Evolutionary conservation across 2,329 filamentous ascomycete genomes (phyloP).

Genomic region (Canariomyces notabilis): DNA sequence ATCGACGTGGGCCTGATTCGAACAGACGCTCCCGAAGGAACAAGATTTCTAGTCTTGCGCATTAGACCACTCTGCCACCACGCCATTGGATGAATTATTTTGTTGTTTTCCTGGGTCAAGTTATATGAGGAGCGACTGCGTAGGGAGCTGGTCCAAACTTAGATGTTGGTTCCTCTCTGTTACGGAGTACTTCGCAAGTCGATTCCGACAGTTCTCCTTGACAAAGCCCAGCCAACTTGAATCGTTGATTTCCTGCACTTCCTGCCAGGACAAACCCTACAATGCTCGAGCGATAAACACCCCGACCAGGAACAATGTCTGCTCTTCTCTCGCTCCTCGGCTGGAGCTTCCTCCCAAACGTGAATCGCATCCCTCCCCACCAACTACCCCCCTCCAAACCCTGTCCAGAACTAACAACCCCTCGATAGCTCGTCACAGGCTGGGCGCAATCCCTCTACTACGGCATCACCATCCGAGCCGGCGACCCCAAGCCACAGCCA

Average conservation of each 20-base stretch:
- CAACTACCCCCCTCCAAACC: neutral
- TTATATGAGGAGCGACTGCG: too few species aligned
- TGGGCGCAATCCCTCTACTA: conserved; percentile 81
- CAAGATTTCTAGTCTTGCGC: conserved; percentile 27
- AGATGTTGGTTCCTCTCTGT: too few species aligned
- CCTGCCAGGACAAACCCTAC: neutral
- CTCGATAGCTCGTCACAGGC: conserved; percentile 64
- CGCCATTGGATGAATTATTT: conserved; percentile 10
- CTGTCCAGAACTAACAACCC: neutral
- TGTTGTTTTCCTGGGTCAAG: too few species aligned
- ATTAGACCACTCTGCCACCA: conserved; percentile 27
- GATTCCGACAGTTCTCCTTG: neutral
- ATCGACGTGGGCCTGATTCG: conserved; percentile 26
- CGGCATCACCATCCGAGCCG: conserved; percentile 80
- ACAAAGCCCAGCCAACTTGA: neutral
- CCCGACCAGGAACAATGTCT: conserved; percentile 38
- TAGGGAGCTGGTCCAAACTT: too few species aligned
- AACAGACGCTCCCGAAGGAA: conserved; percentile 26
- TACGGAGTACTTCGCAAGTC: too few species aligned
- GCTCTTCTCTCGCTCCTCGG: conserved; percentile 49
- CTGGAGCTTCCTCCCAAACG: conserved; percentile 53
- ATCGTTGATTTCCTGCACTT: neutral
- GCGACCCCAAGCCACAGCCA: conserved; percentile 70
- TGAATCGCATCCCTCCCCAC: conserved; percentile 28
- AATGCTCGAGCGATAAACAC: neutral